Conservation (phyloP, 1,284 basidiomycete species). For the Rhodofomes roseus region DNA sequence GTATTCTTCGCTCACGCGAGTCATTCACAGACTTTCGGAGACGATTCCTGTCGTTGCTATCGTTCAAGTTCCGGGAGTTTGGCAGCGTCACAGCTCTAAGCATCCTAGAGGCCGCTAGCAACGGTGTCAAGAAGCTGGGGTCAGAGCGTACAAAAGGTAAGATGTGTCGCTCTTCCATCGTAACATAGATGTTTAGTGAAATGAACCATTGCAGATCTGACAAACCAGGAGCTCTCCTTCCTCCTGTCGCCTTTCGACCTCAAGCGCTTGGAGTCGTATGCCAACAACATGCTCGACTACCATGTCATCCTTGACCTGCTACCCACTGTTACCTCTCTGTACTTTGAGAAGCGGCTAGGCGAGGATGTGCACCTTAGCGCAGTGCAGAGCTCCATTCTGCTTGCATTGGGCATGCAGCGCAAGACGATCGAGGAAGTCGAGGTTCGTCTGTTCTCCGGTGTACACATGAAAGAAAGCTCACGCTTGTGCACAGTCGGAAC, state of each 20-base stretch:
- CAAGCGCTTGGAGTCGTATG: conserved; percentile 93
- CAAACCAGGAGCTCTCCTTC: conserved; percentile 68
- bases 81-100: conserved; percentile 84
- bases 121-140: conserved; percentile 55
- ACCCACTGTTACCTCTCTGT: conserved; percentile 76
- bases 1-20: neutral
- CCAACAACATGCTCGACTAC: conserved; percentile 95
- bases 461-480: neutral
- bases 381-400: conserved; percentile 85
- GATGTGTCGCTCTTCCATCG: conserved; percentile 10
- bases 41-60: conserved; percentile 86
- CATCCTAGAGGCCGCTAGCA: conserved; percentile 82
- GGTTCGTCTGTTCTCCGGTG: conserved; percentile 36
- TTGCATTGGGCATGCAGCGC: conserved; percentile 89
- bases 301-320: conserved; percentile 94
- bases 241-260: conserved; percentile 91
- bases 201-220: conserved; percentile 38
- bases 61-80: conserved; percentile 95
- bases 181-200: neutral
- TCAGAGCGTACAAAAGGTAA: conserved; percentile 42
- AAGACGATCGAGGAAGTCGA: conserved; percentile 91
- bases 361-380: conserved; percentile 67
- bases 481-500: conserved; percentile 50
- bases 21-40: conserved; percentile 82
- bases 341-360: conserved; percentile 79